Base-by-base conservation (phyloP, 192 early-diverging fungal species). In the Fimicolochytrium jonesii region DNA sequence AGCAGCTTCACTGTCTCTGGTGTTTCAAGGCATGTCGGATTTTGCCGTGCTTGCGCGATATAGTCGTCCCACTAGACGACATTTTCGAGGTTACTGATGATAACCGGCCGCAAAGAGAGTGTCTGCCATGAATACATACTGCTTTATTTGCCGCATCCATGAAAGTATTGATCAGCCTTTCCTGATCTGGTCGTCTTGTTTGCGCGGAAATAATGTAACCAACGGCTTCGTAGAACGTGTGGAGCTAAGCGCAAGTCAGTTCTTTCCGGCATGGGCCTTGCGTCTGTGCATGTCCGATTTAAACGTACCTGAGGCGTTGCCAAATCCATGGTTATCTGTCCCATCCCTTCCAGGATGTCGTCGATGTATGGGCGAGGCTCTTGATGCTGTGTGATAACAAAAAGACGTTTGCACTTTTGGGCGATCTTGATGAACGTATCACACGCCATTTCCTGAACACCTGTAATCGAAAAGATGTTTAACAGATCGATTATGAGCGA, bases 391-490 rank as follows among this genome's bases (percentile, higher is more conserved):
- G 92, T 91, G 23, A 87, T 73, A 33, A 97, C 88, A 83, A 99
- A 98, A 67, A 97, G 92, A 32, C 93, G 86, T 43, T 87, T 90
- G 78, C 95, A 98, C 69, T 98, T 97, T 74, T 94, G 92, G 23
- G 95, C 85, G 70, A 99, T 99, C 67, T 97, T 99, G 66, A 98
- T 97, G 76, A 98, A 98, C 6, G 97, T 98, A 76, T 99, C 97
- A 75, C 97, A 99, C 31, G 97, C 97, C 97, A 99, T 99, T 74
- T 99, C 97, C 70, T 97, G 95, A 43, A 99, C 97, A 76, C 97
- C 77, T 80, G 57, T 15, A 45, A 18, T 10, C 31, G 20, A 22
- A 3, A 18, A 53, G 23, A 53, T 30, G 3, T 43, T 23, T 5
- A n/a, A n/a, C n/a, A n/a, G n/a, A n/a, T n/a, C n/a, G n/a, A n/a